Conservation (phyloP, 805 yeast species). For the Myxozyma mucilagina region DNA sequence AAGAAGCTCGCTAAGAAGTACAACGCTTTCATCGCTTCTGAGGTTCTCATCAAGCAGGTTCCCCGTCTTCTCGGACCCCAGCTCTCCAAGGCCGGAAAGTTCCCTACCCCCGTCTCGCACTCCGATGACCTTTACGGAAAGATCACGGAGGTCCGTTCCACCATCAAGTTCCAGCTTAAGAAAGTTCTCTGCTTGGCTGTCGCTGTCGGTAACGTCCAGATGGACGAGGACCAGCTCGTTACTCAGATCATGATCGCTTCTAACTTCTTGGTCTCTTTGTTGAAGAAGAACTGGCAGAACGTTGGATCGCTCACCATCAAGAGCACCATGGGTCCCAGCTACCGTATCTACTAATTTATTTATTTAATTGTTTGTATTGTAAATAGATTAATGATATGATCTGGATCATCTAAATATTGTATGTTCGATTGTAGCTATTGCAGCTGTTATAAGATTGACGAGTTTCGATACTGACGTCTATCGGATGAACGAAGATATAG, state of each 20-base stretch:
- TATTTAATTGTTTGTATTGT: neutral
- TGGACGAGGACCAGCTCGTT: constrained; percentile 94
- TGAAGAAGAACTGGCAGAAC: constrained; percentile 99
- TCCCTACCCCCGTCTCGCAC: constrained; percentile 99
- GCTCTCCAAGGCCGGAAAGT: constrained; percentile 99
- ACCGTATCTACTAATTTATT: constrained; percentile 87
- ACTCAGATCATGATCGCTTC: constrained; percentile 98
- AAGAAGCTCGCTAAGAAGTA: constrained; percentile 99
- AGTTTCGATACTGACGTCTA: too few species aligned
- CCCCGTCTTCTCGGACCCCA: constrained; percentile 99
- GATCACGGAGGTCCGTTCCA: constrained; percentile 96
- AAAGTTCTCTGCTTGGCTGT: constrained; percentile 99
- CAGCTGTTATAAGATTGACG: too few species aligned
- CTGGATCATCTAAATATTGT: too few species aligned
- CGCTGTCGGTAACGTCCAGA: constrained; percentile 99
- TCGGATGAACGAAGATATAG: too few species aligned
- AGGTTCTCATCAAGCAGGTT: constrained; percentile 98
- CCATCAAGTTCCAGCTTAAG: constrained; percentile 99
- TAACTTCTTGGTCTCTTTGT: constrained; percentile 97
- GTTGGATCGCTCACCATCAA: constrained; percentile 99
- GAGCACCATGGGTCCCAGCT: constrained; percentile 99
- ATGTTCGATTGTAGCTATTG: too few species aligned
- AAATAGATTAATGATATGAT: too few species aligned
- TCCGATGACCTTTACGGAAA: constrained; percentile 94
- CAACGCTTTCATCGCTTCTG: constrained; percentile 99